Percentiles rank a stretch among this genome's conserved stretches.
These are phyloP conservation scores for Ophiocordyceps sinensis DNA, from an alignment of 2,329 filamentous ascomycete species.

Conservation along the genomic window DNA sequence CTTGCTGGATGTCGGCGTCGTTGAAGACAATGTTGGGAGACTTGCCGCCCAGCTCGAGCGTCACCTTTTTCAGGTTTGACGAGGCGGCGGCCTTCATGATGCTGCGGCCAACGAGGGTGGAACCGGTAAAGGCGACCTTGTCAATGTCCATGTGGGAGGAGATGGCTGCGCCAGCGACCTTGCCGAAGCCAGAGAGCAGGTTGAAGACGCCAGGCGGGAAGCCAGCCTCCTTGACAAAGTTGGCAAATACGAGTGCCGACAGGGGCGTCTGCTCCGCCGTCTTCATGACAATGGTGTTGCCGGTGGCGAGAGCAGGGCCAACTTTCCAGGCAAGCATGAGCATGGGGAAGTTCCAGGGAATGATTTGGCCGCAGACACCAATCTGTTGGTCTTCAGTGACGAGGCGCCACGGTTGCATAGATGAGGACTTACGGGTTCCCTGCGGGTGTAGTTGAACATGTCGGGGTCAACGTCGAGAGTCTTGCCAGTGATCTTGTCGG, in stretches of 20 bases:
- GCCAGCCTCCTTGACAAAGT: slow-evolving; percentile 58
- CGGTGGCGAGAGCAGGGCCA: slow-evolving; percentile 55
- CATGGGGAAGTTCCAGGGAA: slow-evolving; percentile 79
- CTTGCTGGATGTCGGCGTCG: slow-evolving; percentile 63
- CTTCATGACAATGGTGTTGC: slow-evolving; percentile 62
- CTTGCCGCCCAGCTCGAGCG: slow-evolving; percentile 68
- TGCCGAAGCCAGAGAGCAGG: slow-evolving; percentile 65
- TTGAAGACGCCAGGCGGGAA: slow-evolving; percentile 69
- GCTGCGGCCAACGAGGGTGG: slow-evolving; percentile 54
- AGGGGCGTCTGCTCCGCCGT: slow-evolving; percentile 65
- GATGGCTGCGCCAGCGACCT: slow-evolving; percentile 62
- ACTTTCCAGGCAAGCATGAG: slow-evolving; percentile 79
- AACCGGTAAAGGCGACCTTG: slow-evolving; percentile 75
- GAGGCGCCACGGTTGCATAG: neutral
- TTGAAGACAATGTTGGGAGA: slow-evolving; percentile 69
- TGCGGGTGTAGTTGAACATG: slow-evolving; percentile 68
- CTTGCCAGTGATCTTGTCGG: slow-evolving; percentile 84
- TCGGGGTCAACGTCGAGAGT: slow-evolving; percentile 66
- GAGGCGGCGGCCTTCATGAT: slow-evolving; percentile 71
- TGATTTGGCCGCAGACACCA: slow-evolving; percentile 75
- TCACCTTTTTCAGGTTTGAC: slow-evolving; percentile 73
- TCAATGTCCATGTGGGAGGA: slow-evolving; percentile 66
- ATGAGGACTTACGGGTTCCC: slow-evolving; percentile 44
- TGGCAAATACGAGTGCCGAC: slow-evolving; percentile 49
- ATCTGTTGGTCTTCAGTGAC: slow-evolving; percentile 19